Percentiles rank a stretch among this genome's conserved stretches.
These are phyloP conservation scores for Coemansia sp. DNA, from an alignment of 192 early-diverging fungal genomes.

Conservation along the genomic window DNA sequence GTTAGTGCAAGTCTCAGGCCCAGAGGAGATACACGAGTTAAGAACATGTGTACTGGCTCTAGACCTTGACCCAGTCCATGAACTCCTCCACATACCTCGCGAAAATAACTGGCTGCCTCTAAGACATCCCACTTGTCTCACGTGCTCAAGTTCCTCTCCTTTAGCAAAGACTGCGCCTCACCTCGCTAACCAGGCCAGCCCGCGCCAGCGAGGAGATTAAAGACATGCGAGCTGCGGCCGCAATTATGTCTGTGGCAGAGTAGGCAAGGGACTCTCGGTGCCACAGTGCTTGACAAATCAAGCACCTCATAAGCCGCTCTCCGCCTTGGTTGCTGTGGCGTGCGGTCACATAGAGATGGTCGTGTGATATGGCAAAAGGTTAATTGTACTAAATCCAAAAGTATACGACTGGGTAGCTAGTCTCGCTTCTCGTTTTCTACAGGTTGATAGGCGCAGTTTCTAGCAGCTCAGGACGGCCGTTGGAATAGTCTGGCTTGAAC, in stretches of 20 bases:
- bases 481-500: conserved; percentile 60
- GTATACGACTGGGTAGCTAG: too few relatives aligned
- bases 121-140: not conserved
- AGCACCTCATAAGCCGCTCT: not conserved
- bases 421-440: conserved; percentile 13
- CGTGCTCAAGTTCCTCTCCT: not conserved
- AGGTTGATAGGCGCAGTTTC: conserved; percentile 39
- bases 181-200: not conserved
- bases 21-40: not conserved
- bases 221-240: not conserved
- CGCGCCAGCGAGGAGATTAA: not conserved
- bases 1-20: not conserved
- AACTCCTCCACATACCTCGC: not conserved
- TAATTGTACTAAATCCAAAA: not conserved
- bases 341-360: not conserved
- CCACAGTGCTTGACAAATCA: not conserved
- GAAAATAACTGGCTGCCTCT: not conserved
- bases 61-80: not conserved
- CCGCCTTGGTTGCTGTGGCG: not conserved
- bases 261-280: not conserved
- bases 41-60: not conserved
- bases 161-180: not conserved
- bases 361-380: not conserved
- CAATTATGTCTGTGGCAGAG: not conserved
- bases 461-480: conserved; percentile 56